A percentile compares a stretch with the other conserved stretches of the same genome.
These are phyloP conservation scores for Daldinia caldariorum DNA, from an alignment of 495 filamentous ascomycete species.

Conservation along the genomic window DNA sequence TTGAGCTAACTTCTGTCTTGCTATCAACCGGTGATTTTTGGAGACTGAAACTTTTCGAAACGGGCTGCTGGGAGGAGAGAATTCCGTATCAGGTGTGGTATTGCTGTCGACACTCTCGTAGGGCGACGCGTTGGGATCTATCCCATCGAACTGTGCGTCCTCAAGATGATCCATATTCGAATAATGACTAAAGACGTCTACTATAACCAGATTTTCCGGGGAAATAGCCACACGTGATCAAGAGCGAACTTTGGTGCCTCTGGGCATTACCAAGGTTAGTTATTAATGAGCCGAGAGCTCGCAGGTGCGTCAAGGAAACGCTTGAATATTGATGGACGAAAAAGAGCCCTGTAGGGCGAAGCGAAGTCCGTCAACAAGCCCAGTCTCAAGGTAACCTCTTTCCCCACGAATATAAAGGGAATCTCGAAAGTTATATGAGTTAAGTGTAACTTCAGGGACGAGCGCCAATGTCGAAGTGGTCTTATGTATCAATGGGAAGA, in stretches of 20 bases:
- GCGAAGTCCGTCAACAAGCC: slow-evolving; percentile 30
- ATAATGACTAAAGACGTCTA: slow-evolving; percentile 5
- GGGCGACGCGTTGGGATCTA: slow-evolving; percentile 54
- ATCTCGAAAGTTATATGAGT: slow-evolving; percentile 35
- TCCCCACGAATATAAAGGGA: slow-evolving; percentile 28
- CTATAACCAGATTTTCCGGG: slow-evolving; percentile 7
- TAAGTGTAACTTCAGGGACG: slow-evolving; percentile 19
- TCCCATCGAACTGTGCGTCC: slow-evolving; percentile 43
- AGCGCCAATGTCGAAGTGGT: slow-evolving; percentile 24
- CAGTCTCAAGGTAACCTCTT: slow-evolving; percentile 33
- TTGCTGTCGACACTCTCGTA: slow-evolving; percentile 54
- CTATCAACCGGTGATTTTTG: slow-evolving; percentile 50
- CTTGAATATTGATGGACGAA: slow-evolving; percentile 16
- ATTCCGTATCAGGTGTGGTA: slow-evolving; percentile 60
- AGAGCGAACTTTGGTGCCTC: slow-evolving; percentile 1
- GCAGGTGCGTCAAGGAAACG: slow-evolving; percentile 2
- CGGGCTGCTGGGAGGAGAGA: slow-evolving; percentile 61
- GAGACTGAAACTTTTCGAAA: slow-evolving; percentile 43
- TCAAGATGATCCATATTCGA: slow-evolving; percentile 43
- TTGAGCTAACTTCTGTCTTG: slow-evolving; percentile 54
- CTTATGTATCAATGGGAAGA: slow-evolving; percentile 32
- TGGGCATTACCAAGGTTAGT: not conserved
- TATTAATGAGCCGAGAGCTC: slow-evolving; percentile 5
- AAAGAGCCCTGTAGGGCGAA: slow-evolving; percentile 31
- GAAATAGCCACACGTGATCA: slow-evolving; percentile 24